Percentiles rank a stretch among this genome's conserved stretches.
These are phyloP conservation scores for Penicillium sp. DNA, from an alignment of 2,329 filamentous ascomycete genomes.

Conservation along the genomic window DNA sequence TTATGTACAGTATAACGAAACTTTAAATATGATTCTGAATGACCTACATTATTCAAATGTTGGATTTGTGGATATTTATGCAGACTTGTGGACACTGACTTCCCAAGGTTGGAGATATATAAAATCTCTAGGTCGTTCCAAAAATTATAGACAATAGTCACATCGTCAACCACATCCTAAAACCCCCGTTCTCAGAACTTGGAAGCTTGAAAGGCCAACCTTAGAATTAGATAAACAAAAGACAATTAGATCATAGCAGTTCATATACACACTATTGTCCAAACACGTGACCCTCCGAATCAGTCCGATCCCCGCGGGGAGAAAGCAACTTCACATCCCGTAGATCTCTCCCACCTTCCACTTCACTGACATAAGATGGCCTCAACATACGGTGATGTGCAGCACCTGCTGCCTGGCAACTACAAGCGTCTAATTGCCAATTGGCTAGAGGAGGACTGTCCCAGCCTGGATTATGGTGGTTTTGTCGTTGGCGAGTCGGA, in stretches of 20 bases:
- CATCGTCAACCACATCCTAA: no score
- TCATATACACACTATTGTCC: not conserved
- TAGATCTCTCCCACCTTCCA: conserved; percentile 8
- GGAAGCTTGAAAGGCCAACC: no score
- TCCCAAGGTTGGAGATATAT: no score
- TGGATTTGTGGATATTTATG: no score
- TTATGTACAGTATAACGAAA: no score
- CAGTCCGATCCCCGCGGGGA: conserved; percentile 12
- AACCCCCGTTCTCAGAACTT: no score
- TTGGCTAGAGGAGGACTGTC: conserved; percentile 96
- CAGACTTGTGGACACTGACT: no score
- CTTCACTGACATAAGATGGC: conserved; percentile 46
- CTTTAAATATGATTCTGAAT: no score
- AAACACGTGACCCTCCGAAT: conserved; percentile 13
- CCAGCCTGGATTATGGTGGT: conserved; percentile 94
- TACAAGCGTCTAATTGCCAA: conserved; percentile 78
- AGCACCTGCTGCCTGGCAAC: conserved; percentile 77
- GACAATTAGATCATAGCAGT: not conserved
- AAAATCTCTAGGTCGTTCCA: no score
- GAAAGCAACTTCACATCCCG: not conserved
- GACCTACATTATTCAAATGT: no score
- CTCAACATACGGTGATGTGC: conserved; percentile 58
- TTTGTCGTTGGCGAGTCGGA: conserved; percentile 77
- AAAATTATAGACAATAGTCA: no score
- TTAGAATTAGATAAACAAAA: not conserved